Base-by-base conservation (phyloP, 257 asterid species). In the Capsicum rhomboideum region DNA sequence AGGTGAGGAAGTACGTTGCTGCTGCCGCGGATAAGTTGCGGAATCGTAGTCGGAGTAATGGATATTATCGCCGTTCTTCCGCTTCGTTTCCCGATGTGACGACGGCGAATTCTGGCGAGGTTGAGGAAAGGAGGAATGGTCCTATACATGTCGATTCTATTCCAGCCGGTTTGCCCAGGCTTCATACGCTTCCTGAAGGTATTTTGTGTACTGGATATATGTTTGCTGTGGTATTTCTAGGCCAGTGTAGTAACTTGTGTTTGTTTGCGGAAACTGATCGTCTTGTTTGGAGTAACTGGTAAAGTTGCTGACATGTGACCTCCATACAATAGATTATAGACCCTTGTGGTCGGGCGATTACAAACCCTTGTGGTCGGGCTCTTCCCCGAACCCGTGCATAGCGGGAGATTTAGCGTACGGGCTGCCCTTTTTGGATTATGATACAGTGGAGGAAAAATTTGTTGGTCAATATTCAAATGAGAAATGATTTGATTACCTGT, bases 141-240 rank as follows among this genome's bases (percentile, higher is more conserved):
- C 87, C 86, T 46, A 85, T 91, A 77, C 88, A 84, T 54, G 91
- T 91, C 86, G 98, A 92, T 87, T 85, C 89, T 52, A 89, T 95
- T 83, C 97, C 98, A 77, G 85, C 84, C 14, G 98, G 95, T 40
- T 87, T 93, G 86, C 97, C 97, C 2, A 91, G 93, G 87, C 97
- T 94, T 64, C 95, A 87, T 56, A 92, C 98, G 61, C 93, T 90
- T 21, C 85, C 91, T 56, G 95, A 94, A 92, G 97, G 97, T 93
- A 92, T n/a, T n/a, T n/a, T 79, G 91, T 20, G 63, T 23, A 74
- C 42, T 74, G 80, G 34, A 14, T 14, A 14, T 26, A 49, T 74
- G 80, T 23, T 74, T 74, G 40, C 21, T 74, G 20, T 26, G 37
- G 8, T 74, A 13, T 44, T 74, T 74, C 34, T 49, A 21, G 40